Evolutionary conservation across 1,284 basidiomycete genomes (phyloP), one percentile per base, ranked within the genome.

Genomic region (Cryptococcus neoformans): DNA sequence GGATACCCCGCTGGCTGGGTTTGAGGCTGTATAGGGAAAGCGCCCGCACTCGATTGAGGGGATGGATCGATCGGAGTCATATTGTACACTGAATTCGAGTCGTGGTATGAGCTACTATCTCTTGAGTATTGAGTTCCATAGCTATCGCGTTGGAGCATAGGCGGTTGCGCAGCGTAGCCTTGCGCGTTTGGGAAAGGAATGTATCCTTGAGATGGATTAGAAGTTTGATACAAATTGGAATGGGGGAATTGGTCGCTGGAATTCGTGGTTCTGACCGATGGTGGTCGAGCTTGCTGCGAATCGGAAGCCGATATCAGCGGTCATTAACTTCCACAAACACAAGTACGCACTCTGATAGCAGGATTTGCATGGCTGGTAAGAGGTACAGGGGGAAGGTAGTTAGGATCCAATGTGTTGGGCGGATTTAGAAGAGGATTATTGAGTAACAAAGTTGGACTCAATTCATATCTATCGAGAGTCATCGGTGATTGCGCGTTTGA

Each of bases 331-430:
- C 3, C 37, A 34, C 11, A n/a, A 4, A 41, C n/a, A 10, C 14
- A 46, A 17, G 3, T 9, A 56, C 59, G 37, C 39, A 61, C 59
- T 34, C 59, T 54, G 56, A 61, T 61, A 34, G 58, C 56, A 37
- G 59, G 59, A 3, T 56, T 61, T 14, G 47, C 63, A 44, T 66
- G 64, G 35, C 59, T 62, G 37, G 70, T 67, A 10, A 62, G 55
- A 4, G 76, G 74, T 11, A 75, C 73, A 1, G 76, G 76, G 12
- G 74, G 76, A 57, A 77, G 74, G 62, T 78, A 78, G 53, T 75
- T 76, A 9, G 72, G 69, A 54, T 78, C 76, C 34, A 68, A 66
- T 12, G 70, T 72, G 45, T 73, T 66, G 16, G 68, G 59, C 1
- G 74, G 72, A 48, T 73, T 74, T 44, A 74, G 62, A 6, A 76